phyloP scores from a whole-genome alignment of 139 green algal genomes.

The Coccomyxa sp. region DNA sequence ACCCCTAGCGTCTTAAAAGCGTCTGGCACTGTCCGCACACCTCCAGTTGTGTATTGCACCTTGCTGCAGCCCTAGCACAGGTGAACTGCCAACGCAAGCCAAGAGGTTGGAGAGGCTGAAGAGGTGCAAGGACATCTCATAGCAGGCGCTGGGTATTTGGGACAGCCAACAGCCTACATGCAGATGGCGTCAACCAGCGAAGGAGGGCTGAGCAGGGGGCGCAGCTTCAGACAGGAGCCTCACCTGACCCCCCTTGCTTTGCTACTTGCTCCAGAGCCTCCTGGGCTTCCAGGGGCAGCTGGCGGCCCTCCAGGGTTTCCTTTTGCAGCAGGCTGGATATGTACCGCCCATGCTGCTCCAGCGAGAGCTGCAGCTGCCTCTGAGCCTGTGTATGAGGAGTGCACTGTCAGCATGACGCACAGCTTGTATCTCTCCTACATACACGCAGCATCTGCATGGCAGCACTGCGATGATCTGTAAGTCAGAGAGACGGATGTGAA shows the following conservation, averaged over 20 bases:
- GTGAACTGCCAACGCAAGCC: not conserved
- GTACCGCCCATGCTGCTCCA: slow-evolving; percentile 90
- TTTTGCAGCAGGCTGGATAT: slow-evolving; percentile 61
- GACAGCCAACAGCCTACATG: no score
- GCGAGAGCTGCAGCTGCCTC: slow-evolving; percentile 80
- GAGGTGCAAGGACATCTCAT: no score
- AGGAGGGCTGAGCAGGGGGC: not conserved
- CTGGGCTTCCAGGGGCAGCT: not conserved
- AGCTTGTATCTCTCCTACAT: not conserved
- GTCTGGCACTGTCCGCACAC: not conserved
- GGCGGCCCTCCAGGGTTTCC: slow-evolving; percentile 13
- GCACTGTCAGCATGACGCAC: not conserved
- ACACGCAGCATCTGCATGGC: not conserved
- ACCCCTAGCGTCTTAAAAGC: not conserved
- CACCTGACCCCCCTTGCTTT: not conserved
- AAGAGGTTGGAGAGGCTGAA: not conserved
- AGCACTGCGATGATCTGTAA: not conserved
- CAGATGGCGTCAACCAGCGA: not conserved
- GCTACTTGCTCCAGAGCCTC: not conserved
- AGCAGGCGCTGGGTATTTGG: no score
- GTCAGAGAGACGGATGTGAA: not conserved
- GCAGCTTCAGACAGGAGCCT: not conserved
- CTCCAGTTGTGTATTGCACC: not conserved
- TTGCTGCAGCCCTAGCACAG: not conserved
- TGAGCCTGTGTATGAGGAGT: slow-evolving; percentile 59